Base-by-base conservation (phyloP, 208 protist genomes). In the Eutreptiella sp. region DNA sequence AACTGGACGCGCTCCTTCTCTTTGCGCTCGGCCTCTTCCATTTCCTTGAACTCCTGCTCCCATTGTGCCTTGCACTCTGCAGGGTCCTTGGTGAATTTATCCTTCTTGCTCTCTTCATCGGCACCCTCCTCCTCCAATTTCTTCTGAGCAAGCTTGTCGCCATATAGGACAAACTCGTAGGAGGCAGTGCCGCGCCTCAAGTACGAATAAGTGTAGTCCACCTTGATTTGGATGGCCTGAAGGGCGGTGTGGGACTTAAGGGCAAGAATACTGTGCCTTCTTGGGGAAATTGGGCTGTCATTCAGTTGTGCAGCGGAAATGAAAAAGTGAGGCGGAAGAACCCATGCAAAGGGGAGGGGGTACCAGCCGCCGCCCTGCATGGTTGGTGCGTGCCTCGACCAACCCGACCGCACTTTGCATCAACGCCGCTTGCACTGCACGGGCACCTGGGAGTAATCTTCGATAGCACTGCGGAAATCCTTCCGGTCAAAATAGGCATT, bases 181-280 rank as follows among this genome's bases (percentile, higher is more conserved):
- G 16, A 84, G 47, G 3, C 67, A 68, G 19, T 85, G 57, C 75
- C 86, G n/a, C 86, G 77, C 11, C 86, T 79, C 43, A 87, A 80
- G 35, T 59, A 50, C 41, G 82, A 78, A 33, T 88, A 77, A 3
- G 63, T 50, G 70, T 90, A 92, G 50, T 80, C 70, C 23, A 85
- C 78, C 32, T 84, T 88, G 27, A 83, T 66, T 2, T 62, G 47
- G 28, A 92, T 62, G 3, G 84, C 78, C 19, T n/a, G n/a, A n/a
- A n/a, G n/a, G n/a, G n/a, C n/a, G n/a, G n/a, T n/a, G n/a, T n/a
- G n/a, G n/a, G n/a, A n/a, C n/a, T n/a, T n/a, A n/a, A n/a, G n/a
- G n/a, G n/a, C n/a, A n/a, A n/a, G n/a, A n/a, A n/a, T n/a, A n/a
- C n/a, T n/a, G n/a, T n/a, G n/a, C n/a, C n/a, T n/a, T n/a, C n/a